A percentile compares a stretch with the other conserved stretches of the same genome.
Conservation (phyloP, 768 basidiomycete genomes). For the Serendipita sp. region DNA sequence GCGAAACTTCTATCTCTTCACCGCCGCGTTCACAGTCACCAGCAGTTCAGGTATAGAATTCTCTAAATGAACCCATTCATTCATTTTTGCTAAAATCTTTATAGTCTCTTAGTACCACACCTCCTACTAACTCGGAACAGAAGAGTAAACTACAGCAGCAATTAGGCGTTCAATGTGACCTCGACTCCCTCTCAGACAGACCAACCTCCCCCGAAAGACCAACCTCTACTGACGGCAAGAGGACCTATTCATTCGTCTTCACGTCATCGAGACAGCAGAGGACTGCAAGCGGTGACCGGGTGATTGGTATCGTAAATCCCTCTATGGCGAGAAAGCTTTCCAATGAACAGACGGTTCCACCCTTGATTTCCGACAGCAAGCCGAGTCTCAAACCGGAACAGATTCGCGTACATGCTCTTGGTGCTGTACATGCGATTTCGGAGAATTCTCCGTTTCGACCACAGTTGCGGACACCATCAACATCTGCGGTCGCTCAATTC, state of each 20-base stretch:
- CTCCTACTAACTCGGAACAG: neutral
- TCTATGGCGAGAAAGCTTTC: neutral
- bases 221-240: neutral
- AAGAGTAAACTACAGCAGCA: no score
- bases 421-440: neutral
- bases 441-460: neutral
- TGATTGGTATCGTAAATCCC: neutral
- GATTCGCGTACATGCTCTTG: neutral
- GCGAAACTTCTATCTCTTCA: no score
- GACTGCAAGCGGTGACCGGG: neutral
- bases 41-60: no score
- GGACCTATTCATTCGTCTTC: constrained; percentile 6
- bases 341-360: neutral
- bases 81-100: neutral
- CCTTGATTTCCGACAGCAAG: neutral
- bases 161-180: no score
- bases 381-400: neutral
- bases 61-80: no score
- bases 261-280: neutral
- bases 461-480: no score
- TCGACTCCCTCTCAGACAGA: no score
- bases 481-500: neutral
- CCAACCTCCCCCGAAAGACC: neutral
- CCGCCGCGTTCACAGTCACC: no score
- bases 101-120: neutral